Base-by-base conservation (phyloP, 2,329 filamentous ascomycete genomes). In the Beauveria sp. region DNA sequence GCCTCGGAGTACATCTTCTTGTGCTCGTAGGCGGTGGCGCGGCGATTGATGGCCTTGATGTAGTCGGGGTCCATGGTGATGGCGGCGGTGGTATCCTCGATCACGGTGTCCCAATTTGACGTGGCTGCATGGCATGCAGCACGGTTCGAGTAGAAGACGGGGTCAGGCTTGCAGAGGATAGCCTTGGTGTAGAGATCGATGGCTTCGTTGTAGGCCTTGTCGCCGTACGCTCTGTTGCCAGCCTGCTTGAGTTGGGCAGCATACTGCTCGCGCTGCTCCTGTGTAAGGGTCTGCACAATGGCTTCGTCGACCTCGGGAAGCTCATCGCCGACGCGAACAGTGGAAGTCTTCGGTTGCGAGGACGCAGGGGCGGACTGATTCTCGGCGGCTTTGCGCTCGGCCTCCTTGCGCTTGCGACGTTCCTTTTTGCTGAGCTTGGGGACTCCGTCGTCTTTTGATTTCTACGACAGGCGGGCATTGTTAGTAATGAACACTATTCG, bases 111-210 rank as follows among this genome's bases (percentile, higher is more conserved):
- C 92, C 93, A 99, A 70, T 96, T 84, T 66, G 86, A 87, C 72
- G 95, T 86, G 67, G 95, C 92, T 74, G 96, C 98, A 80, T 92
- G 96, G 83, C 95, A 99, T 60, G 95, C 95, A 62, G 95, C 95
- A 69, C 95, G 89, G 83, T 99, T 99, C 66, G 95, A 98, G 83
- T 96, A 99, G 83, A 95, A 99, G 74, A 99, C 93, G 38, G 95
- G 92, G 72, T 99, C 95, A 62, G 93, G 89, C 79, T 95, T 96
- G 88, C 95, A 98, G 57, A 98, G 80, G 69, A 99, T 96, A 56
- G 95, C 95, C 79, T 96, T 91, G 67, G 90, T 90, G 78, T 99
- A 99, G 42, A 99, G 86, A 5, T 93, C 89, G 72, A 99, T 99
- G 67, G 95, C 95, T 70, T 86, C 87, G 77, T 91, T 88, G 78